Conservation (phyloP, 73 alveolate species). For the Halteria grandinella region DNA sequence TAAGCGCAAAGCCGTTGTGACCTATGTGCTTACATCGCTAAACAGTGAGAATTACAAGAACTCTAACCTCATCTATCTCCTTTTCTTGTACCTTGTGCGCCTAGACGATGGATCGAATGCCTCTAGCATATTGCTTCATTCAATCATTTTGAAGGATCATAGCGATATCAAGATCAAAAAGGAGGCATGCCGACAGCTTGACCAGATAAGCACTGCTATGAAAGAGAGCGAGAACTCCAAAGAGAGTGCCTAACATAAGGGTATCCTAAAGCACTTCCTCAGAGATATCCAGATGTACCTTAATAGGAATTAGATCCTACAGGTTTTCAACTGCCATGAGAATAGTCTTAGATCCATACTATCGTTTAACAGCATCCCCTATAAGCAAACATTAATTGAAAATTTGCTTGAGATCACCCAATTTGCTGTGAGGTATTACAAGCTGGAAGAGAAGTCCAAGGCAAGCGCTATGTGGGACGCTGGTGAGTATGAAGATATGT, state of each 20-base stretch:
- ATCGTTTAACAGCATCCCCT: not conserved
- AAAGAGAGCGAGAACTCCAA: slow-evolving; percentile 4
- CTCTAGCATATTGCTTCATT: not conserved
- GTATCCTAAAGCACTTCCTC: slow-evolving; percentile 25
- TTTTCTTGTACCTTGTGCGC: not conserved
- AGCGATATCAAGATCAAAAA: slow-evolving; percentile 32
- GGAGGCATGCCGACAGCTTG: slow-evolving; percentile 14
- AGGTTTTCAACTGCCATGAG: not conserved
- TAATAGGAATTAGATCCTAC: slow-evolving; percentile 4
- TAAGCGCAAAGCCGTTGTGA: not conserved
- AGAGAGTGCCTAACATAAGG: not conserved
- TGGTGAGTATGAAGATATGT: slow-evolving; percentile 13
- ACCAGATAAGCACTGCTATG: slow-evolving; percentile 4
- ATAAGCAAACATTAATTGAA: not conserved
- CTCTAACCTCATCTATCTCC: slow-evolving; percentile 7
- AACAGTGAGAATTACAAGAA: slow-evolving; percentile 8
- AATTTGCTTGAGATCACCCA: slow-evolving; percentile 4
- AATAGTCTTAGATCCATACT: not conserved
- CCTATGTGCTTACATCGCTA: slow-evolving; percentile 11
- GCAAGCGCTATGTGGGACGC: slow-evolving; percentile 14
- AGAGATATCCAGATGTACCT: slow-evolving; percentile 17
- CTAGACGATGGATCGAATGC: not conserved
- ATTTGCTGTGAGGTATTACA: not conserved
- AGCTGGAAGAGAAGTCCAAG: not conserved
- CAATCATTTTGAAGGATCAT: slow-evolving; percentile 24